Percentiles rank a stretch among this genome's conserved stretches.
Evolutionary conservation across 2,329 filamentous ascomycete species (phyloP).

Genomic region (Colletotrichum tofieldiae): DNA sequence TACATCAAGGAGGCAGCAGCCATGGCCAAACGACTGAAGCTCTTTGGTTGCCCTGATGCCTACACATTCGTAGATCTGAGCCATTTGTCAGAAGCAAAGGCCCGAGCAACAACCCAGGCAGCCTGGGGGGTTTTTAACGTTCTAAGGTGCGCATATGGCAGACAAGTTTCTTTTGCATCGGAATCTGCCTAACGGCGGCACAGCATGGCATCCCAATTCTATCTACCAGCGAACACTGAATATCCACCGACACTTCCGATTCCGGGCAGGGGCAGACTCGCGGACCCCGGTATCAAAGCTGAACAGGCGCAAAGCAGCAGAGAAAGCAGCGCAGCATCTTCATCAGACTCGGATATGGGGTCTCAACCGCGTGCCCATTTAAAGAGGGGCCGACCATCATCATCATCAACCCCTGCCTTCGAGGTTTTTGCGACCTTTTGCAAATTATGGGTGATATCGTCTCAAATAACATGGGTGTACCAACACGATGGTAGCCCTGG

Average conservation of each 20-base stretch:
- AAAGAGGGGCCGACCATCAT: slow-evolving; percentile 11
- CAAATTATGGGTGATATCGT: slow-evolving; percentile 55
- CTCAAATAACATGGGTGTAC: slow-evolving; percentile 51
- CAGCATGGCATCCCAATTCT: slow-evolving; percentile 34
- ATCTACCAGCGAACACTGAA: slow-evolving; percentile 35
- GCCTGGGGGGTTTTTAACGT: slow-evolving; percentile 56
- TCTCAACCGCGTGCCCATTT: neutral
- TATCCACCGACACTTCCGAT: slow-evolving; percentile 37
- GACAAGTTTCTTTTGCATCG: neutral
- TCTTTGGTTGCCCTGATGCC: slow-evolving; percentile 36
- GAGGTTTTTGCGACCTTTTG: slow-evolving; percentile 53
- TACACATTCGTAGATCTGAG: slow-evolving; percentile 22
- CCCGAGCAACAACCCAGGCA: slow-evolving; percentile 34
- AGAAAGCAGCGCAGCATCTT: neutral
- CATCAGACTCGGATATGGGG: neutral
- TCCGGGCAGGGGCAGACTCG: slow-evolving; percentile 13
- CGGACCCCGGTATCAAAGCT: neutral
- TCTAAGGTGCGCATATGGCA: slow-evolving; percentile 52
- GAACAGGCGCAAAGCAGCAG: neutral
- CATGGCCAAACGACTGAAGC: slow-evolving; percentile 36
- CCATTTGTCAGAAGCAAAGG: slow-evolving; percentile 17
- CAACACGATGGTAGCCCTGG: slow-evolving; percentile 43
- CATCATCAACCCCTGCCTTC: slow-evolving; percentile 40
- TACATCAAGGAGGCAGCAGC: slow-evolving; percentile 35
- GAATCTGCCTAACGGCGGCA: slow-evolving; percentile 1